Percentiles rank a stretch among this genome's conserved stretches.
Conservation (phyloP, 2,329 filamentous ascomycete genomes). For the Septoria linicola region DNA sequence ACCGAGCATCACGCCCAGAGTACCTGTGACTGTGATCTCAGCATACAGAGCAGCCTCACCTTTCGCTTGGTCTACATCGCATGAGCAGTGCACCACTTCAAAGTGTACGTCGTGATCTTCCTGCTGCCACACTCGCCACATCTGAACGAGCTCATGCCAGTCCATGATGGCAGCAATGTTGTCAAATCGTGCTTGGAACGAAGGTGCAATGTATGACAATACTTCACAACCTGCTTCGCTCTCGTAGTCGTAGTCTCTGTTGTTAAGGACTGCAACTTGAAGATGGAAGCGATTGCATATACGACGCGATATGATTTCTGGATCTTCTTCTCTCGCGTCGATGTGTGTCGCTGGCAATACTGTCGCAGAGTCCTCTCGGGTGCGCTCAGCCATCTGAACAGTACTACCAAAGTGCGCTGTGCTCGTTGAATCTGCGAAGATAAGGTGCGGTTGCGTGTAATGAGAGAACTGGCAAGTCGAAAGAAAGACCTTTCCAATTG, state of each 20-base stretch:
- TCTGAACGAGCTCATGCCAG: slow-evolving; percentile 4
- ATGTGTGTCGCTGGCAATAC: not conserved
- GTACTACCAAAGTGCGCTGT: too few species aligned
- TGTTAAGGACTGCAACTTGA: not conserved
- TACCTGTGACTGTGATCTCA: slow-evolving; percentile 7
- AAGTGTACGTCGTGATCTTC: slow-evolving; percentile 5
- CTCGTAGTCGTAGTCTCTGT: slow-evolving; percentile 7
- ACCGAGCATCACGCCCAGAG: slow-evolving; percentile 4
- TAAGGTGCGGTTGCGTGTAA: too few species aligned
- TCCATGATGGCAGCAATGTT: slow-evolving; percentile 1
- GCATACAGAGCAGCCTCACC: slow-evolving; percentile 7
- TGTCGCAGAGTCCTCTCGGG: too few species aligned
- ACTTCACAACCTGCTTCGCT: not conserved
- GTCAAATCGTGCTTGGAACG: slow-evolving; percentile 13
- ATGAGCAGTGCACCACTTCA: slow-evolving; percentile 6
- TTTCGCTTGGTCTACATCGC: slow-evolving; percentile 10
- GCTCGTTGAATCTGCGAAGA: too few species aligned
- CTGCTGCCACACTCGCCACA: slow-evolving; percentile 4
- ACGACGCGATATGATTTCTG: not conserved
- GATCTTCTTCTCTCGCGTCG: not conserved
- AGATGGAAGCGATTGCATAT: slow-evolving; percentile 6
- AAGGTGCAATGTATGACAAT: slow-evolving; percentile 3
- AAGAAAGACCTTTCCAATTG: too few species aligned
- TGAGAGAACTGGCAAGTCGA: too few species aligned
- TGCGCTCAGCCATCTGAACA: too few species aligned